Evolutionary conservation across 139 green algal genomes (phyloP).

Genomic region (Gonium pectorale): DNA sequence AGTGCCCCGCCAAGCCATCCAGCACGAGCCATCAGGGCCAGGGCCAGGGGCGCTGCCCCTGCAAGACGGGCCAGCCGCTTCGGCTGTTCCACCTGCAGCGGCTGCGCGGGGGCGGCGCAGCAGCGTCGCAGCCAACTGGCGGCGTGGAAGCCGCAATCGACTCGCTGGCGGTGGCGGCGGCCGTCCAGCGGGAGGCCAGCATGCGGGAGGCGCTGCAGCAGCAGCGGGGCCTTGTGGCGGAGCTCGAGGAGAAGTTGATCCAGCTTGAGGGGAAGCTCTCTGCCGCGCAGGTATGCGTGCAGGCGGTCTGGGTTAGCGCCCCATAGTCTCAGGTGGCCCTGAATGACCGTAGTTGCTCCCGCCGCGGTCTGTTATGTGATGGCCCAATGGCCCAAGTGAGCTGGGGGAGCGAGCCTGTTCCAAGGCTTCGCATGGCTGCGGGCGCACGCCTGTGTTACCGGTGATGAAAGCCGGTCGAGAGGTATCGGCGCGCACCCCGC

Average conservation of each 20-base stretch:
- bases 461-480: too few species aligned
- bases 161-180: neutral
- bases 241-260: neutral
- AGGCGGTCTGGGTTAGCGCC: too few species aligned
- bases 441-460: too few species aligned
- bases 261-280: too few species aligned
- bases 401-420: too few species aligned
- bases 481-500: too few species aligned
- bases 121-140: neutral
- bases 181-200: neutral
- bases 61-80: conserved; percentile 21
- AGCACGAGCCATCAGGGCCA: neutral
- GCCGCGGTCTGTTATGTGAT: too few species aligned
- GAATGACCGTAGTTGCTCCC: too few species aligned
- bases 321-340: too few species aligned
- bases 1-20: neutral
- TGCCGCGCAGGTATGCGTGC: too few species aligned
- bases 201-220: conserved; percentile 14
- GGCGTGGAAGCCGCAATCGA: neutral
- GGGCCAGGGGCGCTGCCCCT: neutral
- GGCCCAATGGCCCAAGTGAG: too few species aligned
- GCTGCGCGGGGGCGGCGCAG: neutral
- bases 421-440: too few species aligned
- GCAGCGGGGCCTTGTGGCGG: neutral
- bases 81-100: conserved; percentile 17